Percentiles rank a stretch among this genome's conserved stretches.
Conservation (phyloP, 805 yeast genomes). For the Teunomyces pallodes region DNA sequence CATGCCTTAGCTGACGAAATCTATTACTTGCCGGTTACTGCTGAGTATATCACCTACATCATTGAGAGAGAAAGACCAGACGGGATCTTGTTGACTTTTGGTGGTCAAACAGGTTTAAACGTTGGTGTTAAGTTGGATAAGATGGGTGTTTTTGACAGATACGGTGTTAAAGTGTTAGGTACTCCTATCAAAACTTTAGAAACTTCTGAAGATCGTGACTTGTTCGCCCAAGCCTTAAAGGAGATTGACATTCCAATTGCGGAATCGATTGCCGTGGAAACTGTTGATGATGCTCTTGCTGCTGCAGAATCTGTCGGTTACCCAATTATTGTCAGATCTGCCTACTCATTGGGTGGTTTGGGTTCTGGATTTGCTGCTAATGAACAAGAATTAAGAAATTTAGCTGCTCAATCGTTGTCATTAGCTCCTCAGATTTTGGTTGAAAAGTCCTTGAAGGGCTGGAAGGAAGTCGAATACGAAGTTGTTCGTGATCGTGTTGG, state of each 20-base stretch:
- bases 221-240: conserved; percentile 91
- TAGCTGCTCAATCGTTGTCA: conserved; percentile 85
- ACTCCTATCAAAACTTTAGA: conserved; percentile 95
- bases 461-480: conserved; percentile 99
- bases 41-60: conserved; percentile 92
- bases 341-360: conserved; percentile 94
- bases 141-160: conserved; percentile 89
- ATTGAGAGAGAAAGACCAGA: conserved; percentile 96
- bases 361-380: conserved; percentile 96
- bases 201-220: conserved; percentile 96
- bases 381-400: conserved; percentile 75
- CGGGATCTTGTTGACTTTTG: conserved; percentile 92
- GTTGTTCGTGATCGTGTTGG: conserved; percentile 96
- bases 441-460: conserved; percentile 95
- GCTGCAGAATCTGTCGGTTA: conserved; percentile 89
- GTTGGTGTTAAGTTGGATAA: conserved; percentile 94
- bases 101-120: conserved; percentile 97
- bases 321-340: conserved; percentile 96
- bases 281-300: conserved; percentile 85
- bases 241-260: conserved; percentile 97
- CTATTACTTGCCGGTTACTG: conserved; percentile 93
- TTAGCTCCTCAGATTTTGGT: conserved; percentile 93
- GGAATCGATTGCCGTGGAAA: conserved; percentile 91
- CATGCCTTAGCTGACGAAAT: conserved; percentile 94
- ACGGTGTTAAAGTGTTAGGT: conserved; percentile 91